A percentile compares a stretch with the other conserved stretches of the same genome.
Evolutionary conservation across 306 rosid genomes (phyloP).

Genomic region (Castanospermum australe): DNA sequence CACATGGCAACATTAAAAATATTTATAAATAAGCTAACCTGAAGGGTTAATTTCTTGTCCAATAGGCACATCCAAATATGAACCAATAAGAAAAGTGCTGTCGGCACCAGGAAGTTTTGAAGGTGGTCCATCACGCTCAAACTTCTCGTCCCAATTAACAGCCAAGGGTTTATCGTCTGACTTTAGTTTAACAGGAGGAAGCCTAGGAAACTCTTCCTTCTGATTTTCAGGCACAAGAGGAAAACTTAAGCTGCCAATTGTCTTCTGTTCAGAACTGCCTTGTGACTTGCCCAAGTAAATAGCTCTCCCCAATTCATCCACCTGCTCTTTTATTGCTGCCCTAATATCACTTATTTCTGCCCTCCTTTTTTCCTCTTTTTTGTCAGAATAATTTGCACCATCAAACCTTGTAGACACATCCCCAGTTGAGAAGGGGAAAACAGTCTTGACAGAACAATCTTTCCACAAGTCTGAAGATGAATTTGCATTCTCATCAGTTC

Average conservation of each 20-base stretch:
- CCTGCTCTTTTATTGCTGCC: constrained; percentile 66
- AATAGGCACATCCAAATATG: constrained; percentile 65
- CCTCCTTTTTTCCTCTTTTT: constrained; percentile 57
- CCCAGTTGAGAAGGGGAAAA: constrained; percentile 62
- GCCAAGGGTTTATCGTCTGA: constrained; percentile 63
- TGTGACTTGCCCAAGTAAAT: constrained; percentile 52
- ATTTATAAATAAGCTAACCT: constrained; percentile 47
- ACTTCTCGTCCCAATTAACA: constrained; percentile 67
- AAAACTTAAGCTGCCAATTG: constrained; percentile 47
- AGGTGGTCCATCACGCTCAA: constrained; percentile 58
- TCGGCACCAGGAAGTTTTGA: constrained; percentile 45
- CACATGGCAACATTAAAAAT: neutral
- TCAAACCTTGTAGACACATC: constrained; percentile 44
- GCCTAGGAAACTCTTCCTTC: constrained; percentile 76
- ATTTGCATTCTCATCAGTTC: constrained; percentile 42
- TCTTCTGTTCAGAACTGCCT: constrained; percentile 49
- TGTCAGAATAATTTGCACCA: constrained; percentile 34
- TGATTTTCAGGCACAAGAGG: constrained; percentile 57
- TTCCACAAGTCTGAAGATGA: constrained; percentile 58
- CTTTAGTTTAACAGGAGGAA: constrained; percentile 84
- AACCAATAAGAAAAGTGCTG: constrained; percentile 55
- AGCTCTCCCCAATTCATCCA: constrained; percentile 67
- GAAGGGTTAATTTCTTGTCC: constrained; percentile 73
- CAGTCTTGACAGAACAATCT: constrained; percentile 67
- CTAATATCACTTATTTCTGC: constrained; percentile 43